These are phyloP conservation scores for Cerrena zonata DNA, from an alignment of 1,284 basidiomycete species.

Conservation along the genomic window DNA sequence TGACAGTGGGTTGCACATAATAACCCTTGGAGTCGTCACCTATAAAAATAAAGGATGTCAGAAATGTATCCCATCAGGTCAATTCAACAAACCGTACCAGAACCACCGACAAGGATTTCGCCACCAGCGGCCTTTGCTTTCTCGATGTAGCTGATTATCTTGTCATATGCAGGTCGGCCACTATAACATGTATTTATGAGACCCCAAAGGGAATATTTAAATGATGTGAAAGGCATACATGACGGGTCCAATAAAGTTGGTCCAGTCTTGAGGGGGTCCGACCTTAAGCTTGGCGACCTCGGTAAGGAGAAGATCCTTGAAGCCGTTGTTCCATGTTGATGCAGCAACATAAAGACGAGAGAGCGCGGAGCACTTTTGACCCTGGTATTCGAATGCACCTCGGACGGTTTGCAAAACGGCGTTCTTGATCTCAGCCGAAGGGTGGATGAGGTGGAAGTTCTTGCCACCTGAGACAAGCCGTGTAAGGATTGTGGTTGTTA, in stretches of 20 bases:
- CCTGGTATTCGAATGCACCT: slow-evolving; percentile 95
- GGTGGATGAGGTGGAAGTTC: slow-evolving; percentile 95
- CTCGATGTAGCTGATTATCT: slow-evolving; percentile 79
- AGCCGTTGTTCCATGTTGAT: slow-evolving; percentile 85
- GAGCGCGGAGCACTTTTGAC: slow-evolving; percentile 95
- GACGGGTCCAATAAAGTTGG: slow-evolving; percentile 92
- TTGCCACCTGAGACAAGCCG: slow-evolving; percentile 68
- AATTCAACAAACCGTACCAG: slow-evolving; percentile 44
- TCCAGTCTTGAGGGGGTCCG: slow-evolving; percentile 73
- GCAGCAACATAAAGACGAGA: slow-evolving; percentile 87
- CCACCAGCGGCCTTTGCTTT: slow-evolving; percentile 87
- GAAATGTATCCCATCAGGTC: not conserved
- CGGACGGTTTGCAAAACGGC: slow-evolving; percentile 87
- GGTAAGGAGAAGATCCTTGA: slow-evolving; percentile 74
- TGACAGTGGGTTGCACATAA: slow-evolving; percentile 92
- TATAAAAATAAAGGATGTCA: slow-evolving; percentile 23
- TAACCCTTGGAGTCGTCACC: slow-evolving; percentile 89
- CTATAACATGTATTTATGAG: slow-evolving; percentile 30
- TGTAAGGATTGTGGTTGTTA: slow-evolving; percentile 2
- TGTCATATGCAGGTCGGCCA: slow-evolving; percentile 81
- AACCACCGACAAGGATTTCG: slow-evolving; percentile 83
- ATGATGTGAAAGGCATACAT: slow-evolving; percentile 51
- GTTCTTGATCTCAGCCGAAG: slow-evolving; percentile 80
- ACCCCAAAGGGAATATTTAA: not conserved
- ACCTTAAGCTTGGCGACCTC: slow-evolving; percentile 83